Evolutionary conservation across 345 rosid genomes (phyloP).

Genomic region (Lumnitzera racemosa): DNA sequence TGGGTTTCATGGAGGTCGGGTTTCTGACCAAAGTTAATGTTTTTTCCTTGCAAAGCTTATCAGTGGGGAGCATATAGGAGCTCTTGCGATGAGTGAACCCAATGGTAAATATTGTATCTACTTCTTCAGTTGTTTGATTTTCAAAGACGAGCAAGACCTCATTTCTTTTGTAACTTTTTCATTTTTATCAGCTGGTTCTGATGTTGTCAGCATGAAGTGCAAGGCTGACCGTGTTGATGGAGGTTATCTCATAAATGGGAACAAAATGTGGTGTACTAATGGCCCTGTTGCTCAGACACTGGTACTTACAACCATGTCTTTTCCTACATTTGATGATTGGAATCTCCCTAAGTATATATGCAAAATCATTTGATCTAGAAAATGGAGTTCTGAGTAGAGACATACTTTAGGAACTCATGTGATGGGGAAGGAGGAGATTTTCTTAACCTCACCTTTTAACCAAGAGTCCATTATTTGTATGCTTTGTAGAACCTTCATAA

Average conservation of each 20-base stretch:
- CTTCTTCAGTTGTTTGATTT: not conserved
- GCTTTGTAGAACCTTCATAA: no score
- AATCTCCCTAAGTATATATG: not conserved
- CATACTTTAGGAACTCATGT: no score
- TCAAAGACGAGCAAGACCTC: not conserved
- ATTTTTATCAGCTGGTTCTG: constrained; percentile 73
- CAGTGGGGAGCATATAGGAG: constrained; percentile 95
- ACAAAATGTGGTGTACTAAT: constrained; percentile 99
- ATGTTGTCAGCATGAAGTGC: constrained; percentile 95
- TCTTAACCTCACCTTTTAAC: no score
- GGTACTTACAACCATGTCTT: constrained; percentile 28
- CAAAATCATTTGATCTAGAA: not conserved
- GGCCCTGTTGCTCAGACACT: constrained; percentile 91
- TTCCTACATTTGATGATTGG: not conserved
- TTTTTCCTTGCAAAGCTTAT: constrained; percentile 62
- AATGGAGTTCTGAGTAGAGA: no score
- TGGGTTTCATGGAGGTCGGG: not conserved
- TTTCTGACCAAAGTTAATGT: constrained; percentile 6
- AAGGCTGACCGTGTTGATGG: constrained; percentile 87
- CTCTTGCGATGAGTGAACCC: constrained; percentile 98
- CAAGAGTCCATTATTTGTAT: no score
- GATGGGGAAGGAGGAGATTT: no score
- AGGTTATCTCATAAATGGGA: constrained; percentile 73
- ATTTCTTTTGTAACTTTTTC: constrained; percentile 7
- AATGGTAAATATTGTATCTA: constrained; percentile 46